These are phyloP conservation scores for Calocybe gambosa DNA, from an alignment of 1,284 basidiomycete genomes.

Conservation along the genomic window DNA sequence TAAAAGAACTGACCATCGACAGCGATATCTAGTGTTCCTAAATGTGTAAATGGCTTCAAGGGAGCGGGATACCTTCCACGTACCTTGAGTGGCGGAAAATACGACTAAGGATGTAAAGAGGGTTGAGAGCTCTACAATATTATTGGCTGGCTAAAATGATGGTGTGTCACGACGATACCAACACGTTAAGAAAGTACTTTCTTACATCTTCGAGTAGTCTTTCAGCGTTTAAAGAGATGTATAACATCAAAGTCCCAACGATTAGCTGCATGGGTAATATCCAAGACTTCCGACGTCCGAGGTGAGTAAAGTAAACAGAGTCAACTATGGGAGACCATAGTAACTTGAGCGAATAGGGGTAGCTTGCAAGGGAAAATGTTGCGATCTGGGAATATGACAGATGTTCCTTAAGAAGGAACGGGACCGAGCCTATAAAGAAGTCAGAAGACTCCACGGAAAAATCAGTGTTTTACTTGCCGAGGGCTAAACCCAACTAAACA, in stretches of 20 bases:
- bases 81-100: slow-evolving; percentile 96
- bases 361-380: slow-evolving; percentile 89
- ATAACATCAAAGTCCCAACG: slow-evolving; percentile 85
- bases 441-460: slow-evolving; percentile 4
- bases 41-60: slow-evolving; percentile 5
- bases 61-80: slow-evolving; percentile 15
- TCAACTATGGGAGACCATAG: slow-evolving; percentile 99
- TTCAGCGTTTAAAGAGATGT: slow-evolving; percentile 80
- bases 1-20: slow-evolving; percentile 68
- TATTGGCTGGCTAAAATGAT: slow-evolving; percentile 62
- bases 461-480: slow-evolving; percentile 43
- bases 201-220: slow-evolving; percentile 76
- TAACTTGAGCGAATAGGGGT: slow-evolving; percentile 97
- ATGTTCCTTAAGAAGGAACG: slow-evolving; percentile 92
- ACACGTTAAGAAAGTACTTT: slow-evolving; percentile 4
- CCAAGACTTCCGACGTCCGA: slow-evolving; percentile 96
- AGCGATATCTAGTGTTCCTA: slow-evolving; percentile 71
- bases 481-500: slow-evolving; percentile 62
- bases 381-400: slow-evolving; percentile 96
- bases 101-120: slow-evolving; percentile 90
- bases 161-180: slow-evolving; percentile 12
- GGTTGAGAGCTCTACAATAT: slow-evolving; percentile 77
- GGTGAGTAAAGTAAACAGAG: slow-evolving; percentile 73
- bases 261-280: slow-evolving; percentile 96
- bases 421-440: slow-evolving; percentile 72